These are phyloP conservation scores for Myriangium duriaei DNA, from an alignment of 2,329 filamentous ascomycete species.

Conservation along the genomic window DNA sequence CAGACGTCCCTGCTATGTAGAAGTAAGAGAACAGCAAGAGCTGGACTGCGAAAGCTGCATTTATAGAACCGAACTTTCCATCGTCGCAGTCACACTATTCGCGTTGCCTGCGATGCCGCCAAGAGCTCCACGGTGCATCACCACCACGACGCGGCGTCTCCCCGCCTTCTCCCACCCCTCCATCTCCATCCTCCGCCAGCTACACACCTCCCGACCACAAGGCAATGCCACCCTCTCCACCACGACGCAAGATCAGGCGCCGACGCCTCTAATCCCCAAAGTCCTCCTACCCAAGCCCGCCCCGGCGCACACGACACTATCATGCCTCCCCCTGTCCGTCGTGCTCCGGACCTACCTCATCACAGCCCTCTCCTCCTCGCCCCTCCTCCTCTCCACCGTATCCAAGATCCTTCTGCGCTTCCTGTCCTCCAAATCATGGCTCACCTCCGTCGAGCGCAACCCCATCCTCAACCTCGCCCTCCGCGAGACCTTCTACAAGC, in stretches of 20 bases:
- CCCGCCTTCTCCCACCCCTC: conserved; percentile 3
- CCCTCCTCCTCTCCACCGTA: conserved; percentile 55
- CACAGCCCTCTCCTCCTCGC: conserved; percentile 58
- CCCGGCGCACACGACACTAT: conserved; percentile 32
- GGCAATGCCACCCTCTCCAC: conserved; percentile 6
- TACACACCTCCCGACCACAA: conserved; percentile 7
- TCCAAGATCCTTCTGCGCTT: conserved; percentile 55
- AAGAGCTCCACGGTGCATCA: conserved; percentile 5
- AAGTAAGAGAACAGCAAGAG: too few species aligned
- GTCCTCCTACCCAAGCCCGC: not conserved
- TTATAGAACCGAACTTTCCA: not conserved
- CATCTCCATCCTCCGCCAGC: conserved; percentile 6
- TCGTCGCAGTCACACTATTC: conserved; percentile 1
- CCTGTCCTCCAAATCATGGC: conserved; percentile 52
- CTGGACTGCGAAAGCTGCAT: too few species aligned
- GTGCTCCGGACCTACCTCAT: conserved; percentile 59
- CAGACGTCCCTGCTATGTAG: conserved; percentile 3
- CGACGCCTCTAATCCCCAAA: not conserved
- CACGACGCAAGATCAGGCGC: not conserved
- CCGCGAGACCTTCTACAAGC: conserved; percentile 75
- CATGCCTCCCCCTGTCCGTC: conserved; percentile 52
- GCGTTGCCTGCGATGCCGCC: conserved; percentile 3
- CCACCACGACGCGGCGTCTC: conserved; percentile 1
- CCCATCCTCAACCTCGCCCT: conserved; percentile 56
- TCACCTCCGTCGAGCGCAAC: conserved; percentile 67